Conservation (phyloP, 1,139 yeast genomes). For the Wickerhamomyces sp. region DNA sequence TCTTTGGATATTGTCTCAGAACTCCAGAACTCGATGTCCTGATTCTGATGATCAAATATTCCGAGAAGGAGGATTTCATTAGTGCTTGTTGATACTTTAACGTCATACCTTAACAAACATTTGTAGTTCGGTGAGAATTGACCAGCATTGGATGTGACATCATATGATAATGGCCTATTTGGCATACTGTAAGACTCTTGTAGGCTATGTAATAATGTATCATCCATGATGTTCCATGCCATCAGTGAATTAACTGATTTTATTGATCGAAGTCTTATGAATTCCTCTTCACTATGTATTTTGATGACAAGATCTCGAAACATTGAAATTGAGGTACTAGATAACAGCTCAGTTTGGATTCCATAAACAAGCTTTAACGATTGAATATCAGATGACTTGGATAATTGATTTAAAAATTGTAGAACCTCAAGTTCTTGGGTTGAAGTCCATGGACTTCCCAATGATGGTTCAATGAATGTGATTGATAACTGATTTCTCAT, state of each 20-base stretch:
- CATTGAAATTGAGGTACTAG: constrained; percentile 5
- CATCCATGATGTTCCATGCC: constrained; percentile 20
- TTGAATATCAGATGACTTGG: neutral
- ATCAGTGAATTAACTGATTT: constrained; percentile 8
- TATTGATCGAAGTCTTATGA: constrained; percentile 1
- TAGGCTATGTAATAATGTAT: constrained; percentile 5
- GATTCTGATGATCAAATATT: neutral
- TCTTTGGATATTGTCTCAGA: constrained; percentile 9
- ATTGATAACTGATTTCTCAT: neutral
- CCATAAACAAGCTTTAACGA: constrained; percentile 15
- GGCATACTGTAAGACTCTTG: constrained; percentile 3
- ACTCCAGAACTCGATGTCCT: constrained; percentile 18
- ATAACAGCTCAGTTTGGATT: constrained; percentile 15
- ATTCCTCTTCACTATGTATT: neutral
- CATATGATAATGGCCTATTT: constrained; percentile 9
- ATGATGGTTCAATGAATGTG: constrained; percentile 4
- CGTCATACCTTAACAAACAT: constrained; percentile 1
- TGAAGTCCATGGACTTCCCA: constrained; percentile 8
- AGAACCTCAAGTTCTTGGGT: constrained; percentile 4
- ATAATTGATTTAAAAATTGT: constrained; percentile 1
- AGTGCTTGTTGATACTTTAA: neutral
- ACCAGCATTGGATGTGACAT: constrained; percentile 3
- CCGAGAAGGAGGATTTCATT: neutral
- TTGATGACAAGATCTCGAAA: constrained; percentile 2
- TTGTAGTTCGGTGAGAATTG: constrained; percentile 7